phyloP scores from a whole-genome alignment of 257 asterid species.

The Cruciata laevipes region DNA sequence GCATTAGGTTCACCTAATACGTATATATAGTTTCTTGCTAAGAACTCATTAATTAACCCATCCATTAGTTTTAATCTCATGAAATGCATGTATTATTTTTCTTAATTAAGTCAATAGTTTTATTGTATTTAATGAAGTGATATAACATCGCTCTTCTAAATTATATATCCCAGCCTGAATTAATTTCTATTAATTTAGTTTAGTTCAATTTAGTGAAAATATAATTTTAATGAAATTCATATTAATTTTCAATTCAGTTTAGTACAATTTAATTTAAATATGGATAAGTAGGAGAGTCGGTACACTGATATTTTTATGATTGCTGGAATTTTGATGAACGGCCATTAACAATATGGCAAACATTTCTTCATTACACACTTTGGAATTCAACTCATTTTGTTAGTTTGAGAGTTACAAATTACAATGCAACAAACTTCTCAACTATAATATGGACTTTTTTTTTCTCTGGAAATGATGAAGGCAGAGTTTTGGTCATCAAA shows the following conservation, averaged over 20 bases:
- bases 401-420: background rate
- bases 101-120: too few relatives aligned
- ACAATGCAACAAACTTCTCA: background rate
- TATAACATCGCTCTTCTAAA: too few relatives aligned
- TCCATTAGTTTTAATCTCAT: background rate
- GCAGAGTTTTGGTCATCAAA: background rate
- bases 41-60: constrained; percentile 5
- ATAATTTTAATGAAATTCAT: too few relatives aligned
- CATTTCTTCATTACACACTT: constrained; percentile 11
- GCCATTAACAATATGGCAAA: background rate
- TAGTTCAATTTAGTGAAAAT: too few relatives aligned
- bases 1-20: constrained; percentile 22
- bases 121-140: too few relatives aligned
- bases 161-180: too few relatives aligned
- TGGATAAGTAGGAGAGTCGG: too few relatives aligned
- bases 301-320: background rate
- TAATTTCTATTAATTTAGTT: too few relatives aligned
- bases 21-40: background rate
- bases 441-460: constrained; percentile 5
- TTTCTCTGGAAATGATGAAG: background rate
- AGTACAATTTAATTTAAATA: too few relatives aligned
- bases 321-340: constrained; percentile 2
- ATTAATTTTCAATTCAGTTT: too few relatives aligned
- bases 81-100: background rate
- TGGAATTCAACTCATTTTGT: background rate